Conservation (phyloP, 1,139 yeast genomes). For the Geotrichum phurueaensis region DNA sequence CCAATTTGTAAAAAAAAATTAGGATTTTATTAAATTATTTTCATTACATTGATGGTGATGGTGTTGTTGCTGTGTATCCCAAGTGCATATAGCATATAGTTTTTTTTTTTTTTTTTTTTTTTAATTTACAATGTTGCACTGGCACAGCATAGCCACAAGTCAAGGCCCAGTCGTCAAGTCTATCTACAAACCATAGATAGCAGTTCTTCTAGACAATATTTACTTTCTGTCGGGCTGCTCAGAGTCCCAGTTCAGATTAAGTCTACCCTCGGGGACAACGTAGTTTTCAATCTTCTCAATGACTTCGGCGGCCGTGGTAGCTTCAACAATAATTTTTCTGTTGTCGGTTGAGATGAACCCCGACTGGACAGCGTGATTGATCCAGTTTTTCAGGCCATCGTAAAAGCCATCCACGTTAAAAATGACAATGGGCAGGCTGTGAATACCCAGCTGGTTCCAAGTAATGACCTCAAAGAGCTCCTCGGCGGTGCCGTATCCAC, state of each 20-base stretch:
- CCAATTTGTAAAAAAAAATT: not conserved
- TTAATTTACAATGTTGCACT: too few species aligned
- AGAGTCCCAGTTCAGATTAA: slow-evolving; percentile 64
- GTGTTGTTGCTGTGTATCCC: too few species aligned
- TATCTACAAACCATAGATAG: too few species aligned
- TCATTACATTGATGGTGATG: too few species aligned
- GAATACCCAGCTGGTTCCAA: slow-evolving; percentile 86
- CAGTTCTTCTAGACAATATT: not conserved
- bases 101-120: too few species aligned
- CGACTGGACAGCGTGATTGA: slow-evolving; percentile 36
- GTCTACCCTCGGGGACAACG: slow-evolving; percentile 66
- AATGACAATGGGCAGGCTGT: slow-evolving; percentile 69
- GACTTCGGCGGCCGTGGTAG: slow-evolving; percentile 47
- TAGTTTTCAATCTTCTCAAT: slow-evolving; percentile 56
- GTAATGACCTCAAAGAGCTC: slow-evolving; percentile 87
- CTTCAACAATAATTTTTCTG: slow-evolving; percentile 64
- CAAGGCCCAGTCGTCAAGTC: too few species aligned
- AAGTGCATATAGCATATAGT: too few species aligned
- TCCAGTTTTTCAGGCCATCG: slow-evolving; percentile 56
- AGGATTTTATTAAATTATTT: not conserved
- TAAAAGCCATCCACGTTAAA: slow-evolving; percentile 77
- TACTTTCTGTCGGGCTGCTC: slow-evolving; percentile 24
- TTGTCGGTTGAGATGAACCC: slow-evolving; percentile 69
- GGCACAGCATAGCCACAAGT: too few species aligned
- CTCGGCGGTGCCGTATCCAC: slow-evolving; percentile 88